Evolutionary conservation across 257 asterid species (phyloP).

Genomic region (Solanum stenotomum): DNA sequence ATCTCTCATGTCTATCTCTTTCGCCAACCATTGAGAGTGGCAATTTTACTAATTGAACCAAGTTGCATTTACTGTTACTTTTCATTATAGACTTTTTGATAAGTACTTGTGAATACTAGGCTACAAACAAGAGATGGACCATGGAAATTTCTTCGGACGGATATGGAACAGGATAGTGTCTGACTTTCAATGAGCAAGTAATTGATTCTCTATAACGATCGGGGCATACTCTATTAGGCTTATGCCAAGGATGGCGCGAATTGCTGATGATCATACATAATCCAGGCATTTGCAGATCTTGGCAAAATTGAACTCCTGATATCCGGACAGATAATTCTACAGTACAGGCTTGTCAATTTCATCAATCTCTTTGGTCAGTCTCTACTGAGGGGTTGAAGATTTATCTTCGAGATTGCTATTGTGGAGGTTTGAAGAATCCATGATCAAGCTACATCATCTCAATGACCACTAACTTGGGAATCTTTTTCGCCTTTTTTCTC

Average conservation of each 20-base stretch:
- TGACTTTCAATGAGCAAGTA: slow-evolving; percentile 4
- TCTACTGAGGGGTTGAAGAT: background rate
- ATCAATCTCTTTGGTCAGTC: background rate
- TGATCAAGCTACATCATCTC: background rate
- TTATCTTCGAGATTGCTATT: background rate
- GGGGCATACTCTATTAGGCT: background rate
- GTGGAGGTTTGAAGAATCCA: background rate
- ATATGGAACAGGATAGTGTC: slow-evolving; percentile 29
- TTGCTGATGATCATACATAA: background rate
- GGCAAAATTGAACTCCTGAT: background rate
- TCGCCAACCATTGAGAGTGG: background rate
- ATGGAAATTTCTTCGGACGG: slow-evolving; percentile 58
- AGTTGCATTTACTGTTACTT: background rate
- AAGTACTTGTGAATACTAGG: slow-evolving; percentile 31
- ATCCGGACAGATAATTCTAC: background rate
- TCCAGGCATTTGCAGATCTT: background rate
- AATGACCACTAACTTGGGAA: background rate
- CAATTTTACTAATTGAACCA: background rate
- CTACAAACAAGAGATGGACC: slow-evolving; percentile 69
- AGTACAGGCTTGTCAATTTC: background rate
- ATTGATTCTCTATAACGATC: background rate
- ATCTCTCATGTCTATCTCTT: background rate
- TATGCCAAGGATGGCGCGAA: background rate
- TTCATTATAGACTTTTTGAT: background rate
- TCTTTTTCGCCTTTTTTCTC: background rate